Evolutionary conservation across 2,329 filamentous ascomycete species (phyloP), one percentile per base, ranked within the genome.

Genomic region (Catunica adiposa): DNA sequence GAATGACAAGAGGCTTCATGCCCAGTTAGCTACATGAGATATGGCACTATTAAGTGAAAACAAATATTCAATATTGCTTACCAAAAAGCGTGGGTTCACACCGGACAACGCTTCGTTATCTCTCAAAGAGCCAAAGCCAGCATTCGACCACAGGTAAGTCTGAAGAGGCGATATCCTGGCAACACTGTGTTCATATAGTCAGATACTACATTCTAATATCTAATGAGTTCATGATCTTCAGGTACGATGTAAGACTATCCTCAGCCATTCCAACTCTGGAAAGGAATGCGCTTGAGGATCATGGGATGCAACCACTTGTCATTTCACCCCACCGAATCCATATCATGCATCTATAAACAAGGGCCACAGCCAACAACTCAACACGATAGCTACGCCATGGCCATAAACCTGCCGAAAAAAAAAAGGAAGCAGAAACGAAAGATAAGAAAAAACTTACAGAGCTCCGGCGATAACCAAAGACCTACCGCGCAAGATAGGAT

Each of bases 401-500:
- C 20, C n/a, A n/a, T n/a, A 15, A 17, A 17, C 14, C 40, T 22
- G 40, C 15, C 40, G 25, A 20, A 26, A 46, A 15, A 1, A 25
- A 23, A 8, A 48, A 26, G 17, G 5, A 20, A 42, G 14, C 38
- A 42, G 8, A 46, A 14, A n/a, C 17, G 40, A 46, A 8, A 7
- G 17, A 20, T 31, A 20, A 38, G 6, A 31, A 44, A 38, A 26
- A 51, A 67, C 75, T 64, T 69, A 86, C 82, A 84, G 63, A 57
- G 73, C 77, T 54, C 78, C 77, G 44, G 76, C 79, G 53, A 82
- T 70, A 26, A 78, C 72, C 51, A 94, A 70, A 6, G 80, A 67
- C 31, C 75, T 67, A 3, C 87, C 87, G 56, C 82, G 75, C 60
- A 94, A 70, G 1, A 80, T 74, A 0, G 87, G 86, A 64, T 90